phyloP scores from a whole-genome alignment of 2,329 filamentous ascomycete species.

The Tolypocladium ophioglossoides region DNA sequence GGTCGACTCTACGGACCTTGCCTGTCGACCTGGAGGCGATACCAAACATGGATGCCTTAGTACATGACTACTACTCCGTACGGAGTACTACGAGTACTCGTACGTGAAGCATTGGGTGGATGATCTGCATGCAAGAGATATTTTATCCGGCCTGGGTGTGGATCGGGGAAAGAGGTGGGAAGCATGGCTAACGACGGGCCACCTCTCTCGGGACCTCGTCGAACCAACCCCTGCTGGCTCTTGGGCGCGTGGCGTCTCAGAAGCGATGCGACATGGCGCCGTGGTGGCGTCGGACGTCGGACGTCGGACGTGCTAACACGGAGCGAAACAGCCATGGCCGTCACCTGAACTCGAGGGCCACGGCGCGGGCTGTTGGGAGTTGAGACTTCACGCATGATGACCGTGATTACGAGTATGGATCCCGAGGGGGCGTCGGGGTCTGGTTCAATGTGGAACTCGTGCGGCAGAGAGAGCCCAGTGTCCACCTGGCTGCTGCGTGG shows the following conservation, averaged over 20 bases:
- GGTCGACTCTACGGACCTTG: background rate
- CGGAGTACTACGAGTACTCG: no score
- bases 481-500: background rate
- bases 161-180: background rate
- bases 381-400: background rate
- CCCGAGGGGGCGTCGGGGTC: background rate
- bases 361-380: background rate
- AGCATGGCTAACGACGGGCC: background rate
- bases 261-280: background rate
- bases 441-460: background rate
- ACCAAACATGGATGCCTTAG: background rate
- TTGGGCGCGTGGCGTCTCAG: background rate
- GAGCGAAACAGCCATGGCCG: background rate
- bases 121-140: background rate
- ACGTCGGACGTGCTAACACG: background rate
- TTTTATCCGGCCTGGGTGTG: background rate
- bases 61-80: no score
- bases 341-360: background rate
- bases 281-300: no score
- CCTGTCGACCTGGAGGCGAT: background rate
- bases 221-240: background rate
- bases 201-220: background rate
- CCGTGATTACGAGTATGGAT: background rate
- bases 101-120: background rate
- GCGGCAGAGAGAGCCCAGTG: background rate